Percentiles rank a stretch among this genome's conserved stretches.
Evolutionary conservation across 805 yeast genomes (phyloP).

Genomic region (Metschnikowia rubicola): DNA sequence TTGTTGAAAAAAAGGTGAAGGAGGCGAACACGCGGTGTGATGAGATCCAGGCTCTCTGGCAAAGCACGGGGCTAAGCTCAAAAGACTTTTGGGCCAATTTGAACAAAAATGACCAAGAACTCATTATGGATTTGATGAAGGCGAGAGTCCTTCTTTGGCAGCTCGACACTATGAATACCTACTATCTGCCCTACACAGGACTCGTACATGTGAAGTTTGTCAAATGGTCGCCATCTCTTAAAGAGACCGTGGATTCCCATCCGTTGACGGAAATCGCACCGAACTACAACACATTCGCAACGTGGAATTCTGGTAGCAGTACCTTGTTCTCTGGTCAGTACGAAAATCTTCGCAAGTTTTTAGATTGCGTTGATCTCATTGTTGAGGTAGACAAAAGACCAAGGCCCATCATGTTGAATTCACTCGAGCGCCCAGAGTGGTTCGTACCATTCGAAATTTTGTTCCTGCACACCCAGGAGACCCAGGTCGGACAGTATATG

Average conservation of each 20-base stretch:
- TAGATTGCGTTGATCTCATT: background rate
- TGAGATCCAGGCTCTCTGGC: background rate
- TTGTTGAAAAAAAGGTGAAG: background rate
- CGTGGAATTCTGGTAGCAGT: too few species aligned
- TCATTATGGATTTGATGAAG: slow-evolving; percentile 4
- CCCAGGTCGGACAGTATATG: background rate
- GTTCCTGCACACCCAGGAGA: background rate
- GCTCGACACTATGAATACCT: background rate
- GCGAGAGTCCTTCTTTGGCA: slow-evolving; percentile 7
- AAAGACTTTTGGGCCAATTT: background rate
- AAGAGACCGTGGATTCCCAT: background rate
- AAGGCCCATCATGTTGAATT: background rate
- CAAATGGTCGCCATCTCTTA: background rate
- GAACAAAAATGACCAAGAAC: background rate
- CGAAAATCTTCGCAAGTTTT: background rate
- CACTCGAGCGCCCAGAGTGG: background rate
- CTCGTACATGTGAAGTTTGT: slow-evolving; percentile 2
- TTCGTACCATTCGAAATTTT: slow-evolving; percentile 5
- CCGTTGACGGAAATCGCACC: slow-evolving; percentile 1
- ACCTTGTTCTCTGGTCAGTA: background rate
- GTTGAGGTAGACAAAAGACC: background rate
- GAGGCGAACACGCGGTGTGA: background rate
- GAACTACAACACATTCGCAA: background rate
- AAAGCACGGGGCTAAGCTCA: background rate
- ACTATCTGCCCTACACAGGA: slow-evolving; percentile 1